Base-by-base conservation (phyloP, 208 protist species). In the Trypanosoma mega region DNA sequence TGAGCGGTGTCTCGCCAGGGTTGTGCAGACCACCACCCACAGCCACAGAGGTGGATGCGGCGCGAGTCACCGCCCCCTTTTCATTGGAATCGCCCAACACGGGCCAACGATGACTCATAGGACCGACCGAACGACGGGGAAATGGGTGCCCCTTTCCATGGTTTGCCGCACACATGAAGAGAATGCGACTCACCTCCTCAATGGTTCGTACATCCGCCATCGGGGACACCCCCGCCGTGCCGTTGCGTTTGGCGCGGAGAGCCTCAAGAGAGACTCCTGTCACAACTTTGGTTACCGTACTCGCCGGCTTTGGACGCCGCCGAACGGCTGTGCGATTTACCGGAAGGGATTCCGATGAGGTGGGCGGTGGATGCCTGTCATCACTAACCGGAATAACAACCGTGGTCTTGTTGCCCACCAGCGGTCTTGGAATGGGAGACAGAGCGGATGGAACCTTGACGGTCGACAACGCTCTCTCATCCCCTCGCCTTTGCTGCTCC, bases 221-320 rank as follows among this genome's bases (percentile, higher is more conserved):
- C 2, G 36, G 14, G 24, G 14, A 20, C 20, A 54, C 65, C n/a
- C 30, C 49, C 11, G 37, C 33, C 2, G 65, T 72, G 11, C 65
- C 65, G 36, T 72, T 72, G 2, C 65, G 55, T 27, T 64, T 72
- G 9, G 65, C 65, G 1, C 65, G 65, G 5, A 72, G 43, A 2
- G 18, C 57, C 18, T 72, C 65, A 23, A 72, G 34, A 43, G 65
- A 72, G 51, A 63, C 54, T 44, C 34, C 57, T 20, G 58, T 74
- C 9, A 59, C 60, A 3, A 63, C 63, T 46, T 36, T 70, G 68
- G 69, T 85, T 49, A 60, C 43, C 29, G 49, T 82, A 62, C 20
- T 77, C 68, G n/a, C 62, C 34, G 34, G 50, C 45, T 60, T 56
- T 41, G 57, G 29, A 37, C 59, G 55, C 24, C 62, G 53, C 11